These are phyloP conservation scores for Saururus chinensis DNA, from an alignment of 164 flowering plant genomes.

Conservation along the genomic window DNA sequence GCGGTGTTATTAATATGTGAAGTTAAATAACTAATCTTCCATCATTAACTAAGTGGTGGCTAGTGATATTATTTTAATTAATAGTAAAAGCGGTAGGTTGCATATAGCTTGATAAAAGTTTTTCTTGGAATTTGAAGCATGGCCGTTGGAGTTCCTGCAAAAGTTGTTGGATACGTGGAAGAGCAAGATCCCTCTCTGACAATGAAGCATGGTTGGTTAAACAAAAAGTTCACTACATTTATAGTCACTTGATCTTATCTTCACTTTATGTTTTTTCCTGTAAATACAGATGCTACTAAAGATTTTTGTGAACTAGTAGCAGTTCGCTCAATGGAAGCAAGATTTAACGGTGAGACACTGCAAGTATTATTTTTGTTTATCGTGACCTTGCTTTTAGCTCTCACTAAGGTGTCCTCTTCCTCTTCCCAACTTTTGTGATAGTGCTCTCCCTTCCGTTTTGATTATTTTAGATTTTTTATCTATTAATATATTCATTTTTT, in stretches of 20 bases:
- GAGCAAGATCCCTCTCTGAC: slow-evolving; percentile 72
- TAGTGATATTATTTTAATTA: not conserved
- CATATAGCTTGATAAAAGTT: not conserved
- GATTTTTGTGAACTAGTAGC: slow-evolving; percentile 47
- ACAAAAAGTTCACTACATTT: not conserved
- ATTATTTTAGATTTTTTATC: too few relatives aligned
- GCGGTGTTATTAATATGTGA: too few relatives aligned
- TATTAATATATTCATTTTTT: too few relatives aligned
- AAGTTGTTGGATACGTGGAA: slow-evolving; percentile 52
- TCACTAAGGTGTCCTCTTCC: too few relatives aligned
- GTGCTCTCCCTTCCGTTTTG: not conserved
- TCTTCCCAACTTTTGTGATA: too few relatives aligned
- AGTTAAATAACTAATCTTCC: too few relatives aligned
- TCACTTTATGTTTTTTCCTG: not conserved
- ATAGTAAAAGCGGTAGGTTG: not conserved
- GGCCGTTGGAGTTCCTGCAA: slow-evolving; percentile 78
- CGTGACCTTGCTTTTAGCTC: not conserved
- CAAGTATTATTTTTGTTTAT: too few relatives aligned
- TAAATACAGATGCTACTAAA: slow-evolving; percentile 59
- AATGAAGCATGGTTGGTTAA: slow-evolving; percentile 71
- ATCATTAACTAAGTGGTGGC: too few relatives aligned
- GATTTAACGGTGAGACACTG: slow-evolving; percentile 23
- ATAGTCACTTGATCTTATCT: not conserved
- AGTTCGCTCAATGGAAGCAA: slow-evolving; percentile 20
- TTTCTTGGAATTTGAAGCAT: slow-evolving; percentile 32